Evolutionary conservation across 352 stramenopile species (phyloP).

Genomic region (Pythium angustatum): DNA sequence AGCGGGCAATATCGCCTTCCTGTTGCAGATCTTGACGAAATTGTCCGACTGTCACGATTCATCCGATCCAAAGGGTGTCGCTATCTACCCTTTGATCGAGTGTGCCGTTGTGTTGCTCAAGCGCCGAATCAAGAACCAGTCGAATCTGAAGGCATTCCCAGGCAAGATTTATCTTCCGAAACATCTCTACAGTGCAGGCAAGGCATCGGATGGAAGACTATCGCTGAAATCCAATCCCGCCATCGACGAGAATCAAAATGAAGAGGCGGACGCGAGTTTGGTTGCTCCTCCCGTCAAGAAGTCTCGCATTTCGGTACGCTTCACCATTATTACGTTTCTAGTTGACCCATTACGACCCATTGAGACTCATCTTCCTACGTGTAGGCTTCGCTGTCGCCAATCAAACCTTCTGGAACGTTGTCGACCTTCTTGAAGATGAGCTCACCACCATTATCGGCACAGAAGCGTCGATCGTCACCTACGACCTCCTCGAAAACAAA

Average conservation of each 20-base stretch:
- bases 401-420: conserved; percentile 57
- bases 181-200: conserved; percentile 48
- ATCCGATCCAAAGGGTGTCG: conserved; percentile 34
- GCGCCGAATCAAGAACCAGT: conserved; percentile 85
- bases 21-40: conserved; percentile 82
- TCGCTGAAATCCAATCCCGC: neutral
- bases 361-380: conserved; percentile 12
- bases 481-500: conserved; percentile 16
- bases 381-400: conserved; percentile 72
- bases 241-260: neutral
- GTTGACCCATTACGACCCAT: too few relatives aligned
- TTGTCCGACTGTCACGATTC: conserved; percentile 74
- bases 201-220: conserved; percentile 9
- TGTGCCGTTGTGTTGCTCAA: conserved; percentile 59
- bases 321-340: neutral
- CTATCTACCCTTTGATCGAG: conserved; percentile 71
- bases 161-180: conserved; percentile 84
- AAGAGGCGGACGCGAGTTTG: neutral
- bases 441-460: conserved; percentile 55
- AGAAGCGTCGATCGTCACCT: conserved; percentile 48
- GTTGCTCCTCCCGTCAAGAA: conserved; percentile 18
- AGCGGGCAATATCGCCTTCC: conserved; percentile 83
- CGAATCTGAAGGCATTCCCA: conserved; percentile 80
- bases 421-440: conserved; percentile 63
- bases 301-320: conserved; percentile 54